phyloP scores from a whole-genome alignment of 306 rosid genomes.

The Luffa acutangula region DNA sequence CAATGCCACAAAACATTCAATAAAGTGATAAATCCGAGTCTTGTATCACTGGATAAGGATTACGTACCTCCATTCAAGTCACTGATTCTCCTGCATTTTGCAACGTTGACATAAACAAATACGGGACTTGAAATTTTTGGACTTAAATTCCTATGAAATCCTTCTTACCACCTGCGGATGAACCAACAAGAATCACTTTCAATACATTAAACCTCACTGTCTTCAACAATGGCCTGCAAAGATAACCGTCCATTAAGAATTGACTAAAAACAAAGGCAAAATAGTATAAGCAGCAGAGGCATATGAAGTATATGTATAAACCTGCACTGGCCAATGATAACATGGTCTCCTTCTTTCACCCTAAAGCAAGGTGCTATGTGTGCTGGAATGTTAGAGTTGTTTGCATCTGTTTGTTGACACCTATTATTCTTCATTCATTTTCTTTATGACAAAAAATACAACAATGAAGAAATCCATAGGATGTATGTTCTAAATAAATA shows the following conservation, averaged over 20 bases:
- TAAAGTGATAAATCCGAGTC: not conserved
- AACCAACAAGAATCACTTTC: slow-evolving; percentile 60
- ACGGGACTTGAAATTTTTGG: not conserved
- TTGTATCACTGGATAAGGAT: not conserved
- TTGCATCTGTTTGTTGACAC: not conserved
- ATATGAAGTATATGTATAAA: not conserved
- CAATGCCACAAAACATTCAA: not conserved
- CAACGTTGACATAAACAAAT: slow-evolving; percentile 10
- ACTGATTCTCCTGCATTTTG: too few species aligned
- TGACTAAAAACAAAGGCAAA: not conserved
- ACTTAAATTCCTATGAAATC: slow-evolving; percentile 36
- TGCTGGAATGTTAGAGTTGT: slow-evolving; percentile 56
- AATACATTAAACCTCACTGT: slow-evolving; percentile 50
- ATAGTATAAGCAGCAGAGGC: not conserved
- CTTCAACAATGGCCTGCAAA: slow-evolving; percentile 25
- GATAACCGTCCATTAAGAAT: too few species aligned
- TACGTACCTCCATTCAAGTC: not conserved
- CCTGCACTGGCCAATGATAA: slow-evolving; percentile 74
- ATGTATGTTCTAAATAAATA: not conserved
- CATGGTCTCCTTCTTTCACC: slow-evolving; percentile 68
- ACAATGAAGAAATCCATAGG: not conserved
- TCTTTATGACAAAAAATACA: not conserved
- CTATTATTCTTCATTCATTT: not conserved
- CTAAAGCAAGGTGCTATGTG: slow-evolving; percentile 65
- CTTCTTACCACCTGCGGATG: slow-evolving; percentile 1